Evolutionary conservation across 2,329 filamentous ascomycete species (phyloP).

Genomic region (Curvularia verruculosa): DNA sequence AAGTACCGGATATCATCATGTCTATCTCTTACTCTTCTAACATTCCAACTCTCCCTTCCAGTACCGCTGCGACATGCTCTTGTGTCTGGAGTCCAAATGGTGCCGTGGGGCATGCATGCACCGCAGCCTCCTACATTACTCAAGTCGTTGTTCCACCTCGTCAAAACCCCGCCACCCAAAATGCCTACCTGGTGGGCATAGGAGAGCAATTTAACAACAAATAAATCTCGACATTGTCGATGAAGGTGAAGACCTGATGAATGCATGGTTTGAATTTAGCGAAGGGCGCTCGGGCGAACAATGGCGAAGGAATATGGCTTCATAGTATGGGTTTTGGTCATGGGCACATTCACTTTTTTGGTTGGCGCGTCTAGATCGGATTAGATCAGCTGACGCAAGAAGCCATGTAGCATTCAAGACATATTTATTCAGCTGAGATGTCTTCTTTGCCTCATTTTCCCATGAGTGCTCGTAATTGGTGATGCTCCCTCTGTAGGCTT

Average conservation of each 20-base stretch:
- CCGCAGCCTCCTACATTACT: background rate
- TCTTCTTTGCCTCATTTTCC: background rate
- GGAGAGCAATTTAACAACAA: conserved; percentile 5
- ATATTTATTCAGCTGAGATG: background rate
- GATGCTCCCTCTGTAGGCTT: background rate
- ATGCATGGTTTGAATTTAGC: background rate
- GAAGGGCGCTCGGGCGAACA: background rate
- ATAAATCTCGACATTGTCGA: background rate
- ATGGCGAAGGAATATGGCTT: background rate
- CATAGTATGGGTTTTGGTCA: background rate
- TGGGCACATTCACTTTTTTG: background rate
- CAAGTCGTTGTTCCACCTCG: background rate
- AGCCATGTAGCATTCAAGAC: background rate
- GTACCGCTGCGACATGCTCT: background rate
- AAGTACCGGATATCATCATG: background rate
- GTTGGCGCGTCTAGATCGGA: background rate
- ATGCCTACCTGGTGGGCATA: background rate
- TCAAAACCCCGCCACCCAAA: background rate
- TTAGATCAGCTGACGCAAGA: background rate
- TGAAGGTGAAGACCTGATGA: background rate
- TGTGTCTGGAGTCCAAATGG: background rate
- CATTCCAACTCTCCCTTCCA: background rate
- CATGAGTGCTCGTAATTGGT: background rate
- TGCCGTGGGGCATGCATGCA: background rate
- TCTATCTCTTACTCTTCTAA: background rate